phyloP scores from a whole-genome alignment of 2,329 filamentous ascomycete species.

The Epichloe gansuensis region DNA sequence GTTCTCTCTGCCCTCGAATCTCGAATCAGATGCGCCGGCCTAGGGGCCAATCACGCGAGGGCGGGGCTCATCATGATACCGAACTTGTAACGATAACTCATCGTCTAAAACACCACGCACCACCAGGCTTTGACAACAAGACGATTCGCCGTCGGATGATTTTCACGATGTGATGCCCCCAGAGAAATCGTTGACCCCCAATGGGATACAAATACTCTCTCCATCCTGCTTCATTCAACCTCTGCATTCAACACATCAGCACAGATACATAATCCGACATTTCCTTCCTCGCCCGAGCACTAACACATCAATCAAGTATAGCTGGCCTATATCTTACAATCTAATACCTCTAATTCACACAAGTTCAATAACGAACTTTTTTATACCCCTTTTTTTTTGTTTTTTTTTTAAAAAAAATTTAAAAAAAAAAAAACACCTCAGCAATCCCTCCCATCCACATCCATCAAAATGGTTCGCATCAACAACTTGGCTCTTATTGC shows the following conservation, averaged over 20 bases:
- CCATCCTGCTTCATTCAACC: background rate
- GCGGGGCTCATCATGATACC: conserved; percentile 1
- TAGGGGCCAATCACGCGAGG: background rate
- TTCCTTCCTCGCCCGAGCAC: background rate
- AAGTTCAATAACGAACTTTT: too few relatives aligned
- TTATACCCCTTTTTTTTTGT: too few relatives aligned
- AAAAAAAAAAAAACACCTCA: too few relatives aligned
- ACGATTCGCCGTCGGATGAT: background rate
- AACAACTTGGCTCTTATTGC: conserved; percentile 4
- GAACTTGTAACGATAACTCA: background rate
- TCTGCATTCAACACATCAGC: background rate
- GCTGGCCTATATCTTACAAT: conserved; percentile 1
- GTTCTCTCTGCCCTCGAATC: too few relatives aligned
- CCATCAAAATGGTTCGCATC: conserved; percentile 6
- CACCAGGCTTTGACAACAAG: background rate
- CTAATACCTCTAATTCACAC: background rate
- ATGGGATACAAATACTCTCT: background rate
- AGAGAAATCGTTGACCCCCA: background rate
- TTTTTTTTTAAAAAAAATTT: too few relatives aligned
- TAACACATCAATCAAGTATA: conserved; percentile 1
- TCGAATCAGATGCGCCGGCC: too few relatives aligned
- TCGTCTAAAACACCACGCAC: background rate
- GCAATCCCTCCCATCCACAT: background rate
- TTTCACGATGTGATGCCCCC: background rate
- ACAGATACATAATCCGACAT: too few relatives aligned